Conservation (phyloP, 164 flowering plant species). For the Piper betle region DNA sequence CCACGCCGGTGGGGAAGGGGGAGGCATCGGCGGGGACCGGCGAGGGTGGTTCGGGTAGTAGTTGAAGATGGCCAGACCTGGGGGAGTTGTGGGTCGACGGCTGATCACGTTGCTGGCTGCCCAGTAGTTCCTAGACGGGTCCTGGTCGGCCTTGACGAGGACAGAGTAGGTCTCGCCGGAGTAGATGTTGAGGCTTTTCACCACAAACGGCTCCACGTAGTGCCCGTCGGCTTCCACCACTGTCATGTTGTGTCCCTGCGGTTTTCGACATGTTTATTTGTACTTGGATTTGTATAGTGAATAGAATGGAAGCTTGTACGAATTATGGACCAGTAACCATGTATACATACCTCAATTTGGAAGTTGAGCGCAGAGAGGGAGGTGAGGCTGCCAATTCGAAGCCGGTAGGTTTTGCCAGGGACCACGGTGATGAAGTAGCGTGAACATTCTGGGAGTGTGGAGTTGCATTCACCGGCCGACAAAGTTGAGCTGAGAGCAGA, state of each 20-base stretch:
- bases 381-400: slow-evolving; percentile 59
- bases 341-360: slow-evolving; percentile 46
- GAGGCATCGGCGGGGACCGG: slow-evolving; percentile 29
- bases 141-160: slow-evolving; percentile 50
- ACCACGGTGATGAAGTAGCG: slow-evolving; percentile 45
- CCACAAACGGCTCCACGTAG: slow-evolving; percentile 60
- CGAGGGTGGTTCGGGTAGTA: slow-evolving; percentile 72
- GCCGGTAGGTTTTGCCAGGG: slow-evolving; percentile 69
- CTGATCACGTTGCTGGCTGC: slow-evolving; percentile 32
- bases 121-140: slow-evolving; percentile 70
- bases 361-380: slow-evolving; percentile 70
- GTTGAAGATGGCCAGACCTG: slow-evolving; percentile 48
- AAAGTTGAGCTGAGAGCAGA: slow-evolving; percentile 15
- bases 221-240: slow-evolving; percentile 91
- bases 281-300: neutral
- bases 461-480: slow-evolving; percentile 32
- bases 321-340: neutral
- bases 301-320: too few species aligned
- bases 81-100: slow-evolving; percentile 32
- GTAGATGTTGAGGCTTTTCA: slow-evolving; percentile 55
- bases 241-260: slow-evolving; percentile 80
- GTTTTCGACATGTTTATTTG: neutral
- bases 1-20: slow-evolving; percentile 54
- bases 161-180: slow-evolving; percentile 86
- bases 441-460: slow-evolving; percentile 47